Evolutionary conservation across 2,329 filamentous ascomycete genomes (phyloP), one percentile per base, ranked within the genome.

Genomic region (Colletotrichum sp.): DNA sequence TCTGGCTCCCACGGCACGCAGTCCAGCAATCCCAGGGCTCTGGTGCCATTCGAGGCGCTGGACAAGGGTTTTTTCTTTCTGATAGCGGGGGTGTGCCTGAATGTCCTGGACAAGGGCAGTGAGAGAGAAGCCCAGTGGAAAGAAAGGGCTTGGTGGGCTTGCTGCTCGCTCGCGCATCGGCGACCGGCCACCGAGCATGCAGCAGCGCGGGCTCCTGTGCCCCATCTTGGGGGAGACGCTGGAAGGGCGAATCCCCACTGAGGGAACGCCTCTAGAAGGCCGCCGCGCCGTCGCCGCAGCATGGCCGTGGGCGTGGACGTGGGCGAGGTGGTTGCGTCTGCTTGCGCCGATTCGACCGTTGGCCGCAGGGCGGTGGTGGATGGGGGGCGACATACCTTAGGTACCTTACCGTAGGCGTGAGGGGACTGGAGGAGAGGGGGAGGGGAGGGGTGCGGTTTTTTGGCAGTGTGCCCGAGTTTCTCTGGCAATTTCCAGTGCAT

Each of bases 111-210:
- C 28, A 12, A 65, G 43, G 28, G 43, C 43, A 32, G 28, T 52
- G 16, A 57, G 26, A 48, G 57, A 34, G 30, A 61, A 13, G 26
- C 15, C 18, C 18, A n/a, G 24, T 16, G 52, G 52, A 28, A 28
- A 59, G 60, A 65, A 39, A 36, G 72, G 60, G 36, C 36, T 43
- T 43, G 18, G 18, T 43, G 18, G 39, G 9, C 39, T 43, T 43
- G 39, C 9, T 43, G 39, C 39, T 43, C 39, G 39, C 39, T 43
- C 39, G 39, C 39, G 39, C 63, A 68, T 72, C 73, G 73, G 69
- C 69, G 69, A 68, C 73, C 63, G 69, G 73, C 60, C 69, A 75
- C 73, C 73, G 73, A 75, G 64, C 73, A 63, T 75, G 73, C 73
- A 73, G 73, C 72, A 72, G n/a, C 36, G 24, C 26, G 24, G 24